phyloP scores from a whole-genome alignment of 2,329 filamentous ascomycete genomes.

The Penicillium hordei region DNA sequence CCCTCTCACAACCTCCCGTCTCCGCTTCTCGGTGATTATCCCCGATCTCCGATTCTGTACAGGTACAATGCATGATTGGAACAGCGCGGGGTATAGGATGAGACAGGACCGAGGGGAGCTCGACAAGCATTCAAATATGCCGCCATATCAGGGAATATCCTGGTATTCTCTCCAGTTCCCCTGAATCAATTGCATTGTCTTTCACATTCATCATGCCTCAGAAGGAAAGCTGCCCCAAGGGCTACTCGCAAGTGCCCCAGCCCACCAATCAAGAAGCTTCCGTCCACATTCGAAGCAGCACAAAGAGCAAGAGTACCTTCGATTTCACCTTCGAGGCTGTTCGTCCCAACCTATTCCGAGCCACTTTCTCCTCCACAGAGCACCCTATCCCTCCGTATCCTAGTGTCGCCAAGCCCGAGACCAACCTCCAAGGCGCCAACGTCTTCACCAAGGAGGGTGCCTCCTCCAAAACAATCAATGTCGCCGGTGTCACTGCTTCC shows the following conservation, averaged over 20 bases:
- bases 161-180: not conserved
- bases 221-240: constrained; percentile 46
- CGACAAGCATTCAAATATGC: constrained; percentile 23
- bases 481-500: constrained; percentile 53
- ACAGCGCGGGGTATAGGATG: constrained; percentile 5
- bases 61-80: not conserved
- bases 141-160: constrained; percentile 4
- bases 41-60: constrained; percentile 32
- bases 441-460: constrained; percentile 33
- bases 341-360: constrained; percentile 64
- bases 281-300: constrained; percentile 46
- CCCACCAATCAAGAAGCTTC: constrained; percentile 25
- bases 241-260: constrained; percentile 35
- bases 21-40: constrained; percentile 27
- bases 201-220: constrained; percentile 47
- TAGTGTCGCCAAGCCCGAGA: constrained; percentile 52
- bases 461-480: constrained; percentile 46
- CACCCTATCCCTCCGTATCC: constrained; percentile 67
- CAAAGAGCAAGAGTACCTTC: constrained; percentile 44
- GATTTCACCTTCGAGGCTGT: constrained; percentile 65
- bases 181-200: constrained; percentile 9
- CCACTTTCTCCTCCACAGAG: constrained; percentile 62
- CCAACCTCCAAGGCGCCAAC: constrained; percentile 36
- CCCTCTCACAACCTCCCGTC: not conserved
- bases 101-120: not conserved